Base-by-base conservation (phyloP, 257 asterid genomes). In the Cordia subcordata region DNA sequence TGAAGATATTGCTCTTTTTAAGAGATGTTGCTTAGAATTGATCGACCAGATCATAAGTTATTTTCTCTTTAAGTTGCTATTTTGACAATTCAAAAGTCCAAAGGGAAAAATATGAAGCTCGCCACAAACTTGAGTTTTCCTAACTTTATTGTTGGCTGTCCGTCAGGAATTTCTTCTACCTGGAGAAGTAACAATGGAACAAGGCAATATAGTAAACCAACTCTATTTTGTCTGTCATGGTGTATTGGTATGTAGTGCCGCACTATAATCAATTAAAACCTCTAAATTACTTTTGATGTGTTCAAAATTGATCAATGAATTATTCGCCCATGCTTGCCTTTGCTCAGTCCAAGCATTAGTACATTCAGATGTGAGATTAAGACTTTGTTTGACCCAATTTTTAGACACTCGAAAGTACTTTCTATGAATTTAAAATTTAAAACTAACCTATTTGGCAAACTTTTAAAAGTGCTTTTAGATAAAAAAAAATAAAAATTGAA, bases 91-190 rank as follows among this genome's bases (percentile, higher is more conserved):
- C 39, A 57, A n/a, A 47, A 32, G 53, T 11, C 59, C 58, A 14
- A 27, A 11, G 1, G 21, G 8, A 15, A 14, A 13, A 47, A 4
- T 9, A n/a, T 19, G 16, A 19, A 14, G 53, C 53, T 14, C 15
- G 53, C 14, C 32, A 13, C 20, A 33, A 22, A 53, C 44, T 27
- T 6, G 21, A 51, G 15, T 16, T 49, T 16, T 44, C 19, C 39
- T 44, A 23, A 27, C 17, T 20, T 23, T 21, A 11, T 38, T 37
- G 37, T 49, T 18, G 9, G 16, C 52, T 67, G 96, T 92, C 8
- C 96, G 84, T 0, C 96, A 92, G 69, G 98, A 92, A 64, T 92
- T 92, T 76, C 88, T 92, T 52, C 87, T 88, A 54, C 96, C 98
- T 0, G 96, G 98, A 47, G 96, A 92, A 76, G 90, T 92, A 19